These are phyloP conservation scores for Cenchrus fungigraminus DNA, from an alignment of 176 grass and related monocot species.

Conservation along the genomic window DNA sequence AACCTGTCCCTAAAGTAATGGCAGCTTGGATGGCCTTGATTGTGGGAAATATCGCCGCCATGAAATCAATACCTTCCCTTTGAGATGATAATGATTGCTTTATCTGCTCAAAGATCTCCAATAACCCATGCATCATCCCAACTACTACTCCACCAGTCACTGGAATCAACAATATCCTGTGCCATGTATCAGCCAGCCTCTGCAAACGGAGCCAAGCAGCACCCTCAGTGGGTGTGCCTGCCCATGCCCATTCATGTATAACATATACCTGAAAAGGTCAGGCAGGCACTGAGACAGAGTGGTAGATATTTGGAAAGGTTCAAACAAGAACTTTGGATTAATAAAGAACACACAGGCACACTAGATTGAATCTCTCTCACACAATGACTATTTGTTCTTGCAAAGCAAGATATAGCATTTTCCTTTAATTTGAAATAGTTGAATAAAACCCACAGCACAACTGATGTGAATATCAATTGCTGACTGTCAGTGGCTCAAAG, in stretches of 20 bases:
- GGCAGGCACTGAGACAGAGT: background rate
- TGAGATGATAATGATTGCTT: constrained; percentile 72
- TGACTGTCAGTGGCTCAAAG: background rate
- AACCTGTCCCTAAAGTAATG: constrained; percentile 87
- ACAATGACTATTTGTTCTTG: constrained; percentile 24
- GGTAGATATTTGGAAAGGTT: background rate
- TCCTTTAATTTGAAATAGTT: background rate
- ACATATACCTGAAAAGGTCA: constrained; percentile 69
- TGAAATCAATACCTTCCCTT: constrained; percentile 82
- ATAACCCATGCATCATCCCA: constrained; percentile 97
- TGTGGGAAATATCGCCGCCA: constrained; percentile 79
- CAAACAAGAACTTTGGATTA: constrained; percentile 13
- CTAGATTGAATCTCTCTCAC: background rate
- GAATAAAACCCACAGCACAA: background rate
- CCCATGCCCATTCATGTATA: constrained; percentile 99
- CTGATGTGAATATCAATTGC: background rate
- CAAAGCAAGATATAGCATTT: background rate
- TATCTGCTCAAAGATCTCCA: constrained; percentile 98
- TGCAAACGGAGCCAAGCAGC: constrained; percentile 96
- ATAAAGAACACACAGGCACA: background rate
- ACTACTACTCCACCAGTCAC: constrained; percentile 98
- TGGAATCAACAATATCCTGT: constrained; percentile 91
- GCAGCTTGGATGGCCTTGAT: constrained; percentile 95
- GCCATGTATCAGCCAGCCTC: constrained; percentile 93
- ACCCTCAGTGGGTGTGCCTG: constrained; percentile 89